Percentiles rank a stretch among this genome's conserved stretches.
Conservation (phyloP, 208 protist species). For the Leishmania martiniquensis region DNA sequence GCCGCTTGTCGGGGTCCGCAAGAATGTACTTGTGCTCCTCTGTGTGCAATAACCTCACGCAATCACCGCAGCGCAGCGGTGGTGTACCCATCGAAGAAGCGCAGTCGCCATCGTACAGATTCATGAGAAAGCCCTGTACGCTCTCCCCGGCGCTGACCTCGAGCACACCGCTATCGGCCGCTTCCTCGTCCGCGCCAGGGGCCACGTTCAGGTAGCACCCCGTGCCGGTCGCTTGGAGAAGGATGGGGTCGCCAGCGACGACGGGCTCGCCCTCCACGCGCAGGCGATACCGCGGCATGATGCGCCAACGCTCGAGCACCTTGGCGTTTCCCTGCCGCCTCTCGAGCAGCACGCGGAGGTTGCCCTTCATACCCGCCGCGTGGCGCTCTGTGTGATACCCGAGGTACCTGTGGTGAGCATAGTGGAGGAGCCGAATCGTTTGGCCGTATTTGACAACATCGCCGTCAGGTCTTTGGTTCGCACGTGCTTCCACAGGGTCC, state of each 20-base stretch:
- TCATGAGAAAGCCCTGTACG: slow-evolving; percentile 51
- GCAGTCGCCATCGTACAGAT: slow-evolving; percentile 58
- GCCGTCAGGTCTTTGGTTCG: slow-evolving; percentile 15
- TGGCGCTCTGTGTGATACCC: slow-evolving; percentile 45
- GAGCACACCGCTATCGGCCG: slow-evolving; percentile 28
- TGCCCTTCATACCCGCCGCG: slow-evolving; percentile 49
- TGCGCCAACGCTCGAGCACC: slow-evolving; percentile 48
- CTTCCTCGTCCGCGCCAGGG: slow-evolving; percentile 29
- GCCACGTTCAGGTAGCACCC: slow-evolving; percentile 46
- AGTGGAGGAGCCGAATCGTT: slow-evolving; percentile 50
- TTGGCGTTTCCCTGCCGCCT: slow-evolving; percentile 14
- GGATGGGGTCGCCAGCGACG: slow-evolving; percentile 47
- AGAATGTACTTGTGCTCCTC: slow-evolving; percentile 56
- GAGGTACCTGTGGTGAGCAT: slow-evolving; percentile 46
- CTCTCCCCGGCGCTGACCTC: slow-evolving; percentile 46
- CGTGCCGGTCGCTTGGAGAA: slow-evolving; percentile 45
- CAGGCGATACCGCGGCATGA: slow-evolving; percentile 70
- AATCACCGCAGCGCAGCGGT: slow-evolving; percentile 63
- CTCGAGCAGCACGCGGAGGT: slow-evolving; percentile 54
- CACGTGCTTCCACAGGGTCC: slow-evolving; percentile 33
- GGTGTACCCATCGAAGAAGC: slow-evolving; percentile 24
- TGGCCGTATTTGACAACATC: slow-evolving; percentile 66
- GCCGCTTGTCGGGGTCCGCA: slow-evolving; percentile 24
- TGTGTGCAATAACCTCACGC: slow-evolving; percentile 60
- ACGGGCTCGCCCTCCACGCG: slow-evolving; percentile 68